phyloP scores from a whole-genome alignment of 208 protist species.

The Trypanosoma brucei region DNA sequence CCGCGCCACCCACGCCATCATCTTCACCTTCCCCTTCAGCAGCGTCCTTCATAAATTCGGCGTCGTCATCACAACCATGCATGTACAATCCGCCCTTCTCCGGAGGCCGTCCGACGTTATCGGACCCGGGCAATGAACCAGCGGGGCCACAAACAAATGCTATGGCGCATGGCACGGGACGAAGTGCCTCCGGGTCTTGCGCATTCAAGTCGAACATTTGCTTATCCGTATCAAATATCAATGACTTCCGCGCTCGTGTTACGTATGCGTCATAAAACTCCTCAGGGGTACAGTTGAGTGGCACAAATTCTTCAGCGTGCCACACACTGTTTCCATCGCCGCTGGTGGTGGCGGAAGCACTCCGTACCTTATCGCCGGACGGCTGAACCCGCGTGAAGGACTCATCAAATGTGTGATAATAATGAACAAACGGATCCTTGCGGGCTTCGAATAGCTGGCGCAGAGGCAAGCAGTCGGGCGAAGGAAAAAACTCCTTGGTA shows the following conservation, averaged over 20 bases:
- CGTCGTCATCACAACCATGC: constrained; percentile 34
- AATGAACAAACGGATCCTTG: constrained; percentile 18
- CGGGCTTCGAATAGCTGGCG: constrained; percentile 32
- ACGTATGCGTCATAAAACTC: constrained; percentile 23
- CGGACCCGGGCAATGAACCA: constrained; percentile 13
- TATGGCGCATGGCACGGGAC: constrained; percentile 18
- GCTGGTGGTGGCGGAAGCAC: background rate
- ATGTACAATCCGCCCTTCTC: constrained; percentile 16
- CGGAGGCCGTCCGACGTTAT: constrained; percentile 34
- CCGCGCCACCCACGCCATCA: background rate
- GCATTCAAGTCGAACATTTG: constrained; percentile 9
- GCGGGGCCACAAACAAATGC: constrained; percentile 7
- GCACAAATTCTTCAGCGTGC: constrained; percentile 5
- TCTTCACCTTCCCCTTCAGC: background rate
- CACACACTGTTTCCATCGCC: background rate
- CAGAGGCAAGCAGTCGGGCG: constrained; percentile 43
- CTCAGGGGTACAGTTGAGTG: constrained; percentile 9
- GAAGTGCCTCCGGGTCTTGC: constrained; percentile 3
- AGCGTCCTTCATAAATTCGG: background rate
- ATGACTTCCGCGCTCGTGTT: constrained; percentile 4
- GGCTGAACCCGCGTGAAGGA: constrained; percentile 13
- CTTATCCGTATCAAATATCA: constrained; percentile 19
- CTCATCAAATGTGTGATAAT: constrained; percentile 18
- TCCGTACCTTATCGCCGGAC: background rate
- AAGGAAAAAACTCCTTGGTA: constrained; percentile 49